These are phyloP conservation scores for Clonostachys solani DNA, from an alignment of 2,329 filamentous ascomycete genomes.

Conservation along the genomic window DNA sequence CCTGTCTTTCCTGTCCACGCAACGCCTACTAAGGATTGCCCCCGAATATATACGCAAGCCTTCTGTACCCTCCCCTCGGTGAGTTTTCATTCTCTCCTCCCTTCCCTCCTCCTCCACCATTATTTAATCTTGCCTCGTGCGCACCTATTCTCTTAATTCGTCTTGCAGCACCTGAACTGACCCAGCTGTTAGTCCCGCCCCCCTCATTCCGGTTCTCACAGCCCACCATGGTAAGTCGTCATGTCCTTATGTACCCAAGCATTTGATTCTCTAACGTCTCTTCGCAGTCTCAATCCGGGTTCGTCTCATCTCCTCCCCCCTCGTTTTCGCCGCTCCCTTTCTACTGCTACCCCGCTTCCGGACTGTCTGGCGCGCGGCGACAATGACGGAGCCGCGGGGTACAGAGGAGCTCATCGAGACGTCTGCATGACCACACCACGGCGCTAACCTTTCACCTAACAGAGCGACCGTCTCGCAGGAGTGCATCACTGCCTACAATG, in stretches of 20 bases:
- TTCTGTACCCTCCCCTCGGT: slow-evolving; percentile 11
- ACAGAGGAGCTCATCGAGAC: background rate
- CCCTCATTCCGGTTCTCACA: slow-evolving; percentile 4
- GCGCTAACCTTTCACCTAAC: slow-evolving; percentile 17
- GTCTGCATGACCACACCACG: background rate
- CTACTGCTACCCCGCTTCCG: slow-evolving; percentile 2
- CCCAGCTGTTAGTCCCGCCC: background rate
- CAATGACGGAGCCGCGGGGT: background rate
- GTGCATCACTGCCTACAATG: slow-evolving; percentile 70
- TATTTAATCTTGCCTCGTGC: slow-evolving; percentile 4
- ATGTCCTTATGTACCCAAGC: slow-evolving; percentile 1
- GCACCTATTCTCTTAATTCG: background rate
- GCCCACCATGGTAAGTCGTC: slow-evolving; percentile 32
- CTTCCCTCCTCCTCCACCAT: slow-evolving; percentile 13
- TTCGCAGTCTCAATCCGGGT: slow-evolving; percentile 64
- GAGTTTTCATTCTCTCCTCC: background rate
- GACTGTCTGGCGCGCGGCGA: background rate
- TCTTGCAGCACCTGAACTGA: background rate
- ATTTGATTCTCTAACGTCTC: slow-evolving; percentile 8
- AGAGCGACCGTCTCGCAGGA: slow-evolving; percentile 71
- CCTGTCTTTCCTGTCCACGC: too few species aligned
- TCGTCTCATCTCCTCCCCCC: slow-evolving; percentile 30
- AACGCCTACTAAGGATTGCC: too few species aligned
- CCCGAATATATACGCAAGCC: slow-evolving; percentile 6
- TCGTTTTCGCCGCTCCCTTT: slow-evolving; percentile 3